Evolutionary conservation across 441 rosid genomes (phyloP).

Genomic region (Euphorbia schlechtendalii): DNA sequence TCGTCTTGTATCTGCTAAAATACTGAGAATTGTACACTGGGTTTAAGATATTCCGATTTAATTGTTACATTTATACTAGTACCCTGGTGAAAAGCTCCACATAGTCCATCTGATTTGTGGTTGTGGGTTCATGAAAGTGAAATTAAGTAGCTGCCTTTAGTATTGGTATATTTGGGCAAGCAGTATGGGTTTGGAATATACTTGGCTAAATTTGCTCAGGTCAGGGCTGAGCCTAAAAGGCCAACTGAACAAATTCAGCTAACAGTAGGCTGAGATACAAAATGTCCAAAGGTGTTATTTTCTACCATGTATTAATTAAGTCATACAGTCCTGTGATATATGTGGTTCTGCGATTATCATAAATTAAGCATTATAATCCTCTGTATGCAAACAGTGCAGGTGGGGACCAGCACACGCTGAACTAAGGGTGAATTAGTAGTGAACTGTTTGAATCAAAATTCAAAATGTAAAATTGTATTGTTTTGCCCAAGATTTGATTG

Average conservation of each 20-base stretch:
- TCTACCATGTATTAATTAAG: background rate
- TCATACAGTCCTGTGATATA: background rate
- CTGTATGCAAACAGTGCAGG: background rate
- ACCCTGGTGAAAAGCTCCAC: slow-evolving; percentile 5
- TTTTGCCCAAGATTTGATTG: background rate
- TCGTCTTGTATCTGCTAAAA: background rate
- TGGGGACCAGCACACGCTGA: background rate
- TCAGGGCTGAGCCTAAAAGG: background rate
- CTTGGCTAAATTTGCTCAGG: background rate
- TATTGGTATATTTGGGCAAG: background rate
- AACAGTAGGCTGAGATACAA: no score
- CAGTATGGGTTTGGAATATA: background rate
- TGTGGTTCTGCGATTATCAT: background rate
- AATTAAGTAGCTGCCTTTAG: background rate
- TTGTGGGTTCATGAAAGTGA: slow-evolving; percentile 1
- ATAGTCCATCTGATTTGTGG: background rate
- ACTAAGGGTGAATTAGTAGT: background rate
- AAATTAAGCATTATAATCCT: background rate
- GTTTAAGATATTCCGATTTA: background rate
- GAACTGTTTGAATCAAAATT: background rate
- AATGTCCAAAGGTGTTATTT: background rate
- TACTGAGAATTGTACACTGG: background rate
- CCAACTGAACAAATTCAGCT: background rate
- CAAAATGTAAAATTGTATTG: no score
- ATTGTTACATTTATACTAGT: background rate